Evolutionary conservation across 108 stramenopile genomes (phyloP).

Genomic region (Cyclotella distinguenda): DNA sequence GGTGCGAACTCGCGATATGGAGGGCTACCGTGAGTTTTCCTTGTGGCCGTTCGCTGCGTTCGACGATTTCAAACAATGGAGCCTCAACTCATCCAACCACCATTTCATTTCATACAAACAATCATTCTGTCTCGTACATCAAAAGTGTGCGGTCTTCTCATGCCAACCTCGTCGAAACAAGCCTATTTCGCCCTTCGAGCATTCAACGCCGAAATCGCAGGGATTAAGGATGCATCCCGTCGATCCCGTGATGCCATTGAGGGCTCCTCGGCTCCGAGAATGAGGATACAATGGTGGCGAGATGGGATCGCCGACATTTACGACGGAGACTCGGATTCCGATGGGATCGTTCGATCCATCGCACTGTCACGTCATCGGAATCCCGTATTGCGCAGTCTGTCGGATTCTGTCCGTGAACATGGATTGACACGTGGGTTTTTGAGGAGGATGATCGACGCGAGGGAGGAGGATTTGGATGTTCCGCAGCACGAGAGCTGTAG

Average conservation of each 20-base stretch:
- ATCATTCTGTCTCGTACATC: neutral
- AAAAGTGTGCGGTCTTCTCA: constrained; percentile 70
- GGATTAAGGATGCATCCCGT: constrained; percentile 60
- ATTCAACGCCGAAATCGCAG: constrained; percentile 81
- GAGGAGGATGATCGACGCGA: constrained; percentile 67
- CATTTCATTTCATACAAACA: neutral
- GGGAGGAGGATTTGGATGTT: constrained; percentile 66
- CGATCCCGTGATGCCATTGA: constrained; percentile 14
- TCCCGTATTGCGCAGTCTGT: constrained; percentile 65
- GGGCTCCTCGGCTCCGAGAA: constrained; percentile 45
- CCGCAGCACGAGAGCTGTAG: constrained; percentile 51
- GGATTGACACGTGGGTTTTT: constrained; percentile 70
- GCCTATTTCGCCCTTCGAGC: constrained; percentile 77
- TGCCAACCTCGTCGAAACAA: constrained; percentile 58
- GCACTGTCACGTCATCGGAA: constrained; percentile 54
- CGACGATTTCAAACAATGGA: neutral
- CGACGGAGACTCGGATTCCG: constrained; percentile 7
- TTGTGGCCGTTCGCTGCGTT: neutral
- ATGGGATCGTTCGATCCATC: constrained; percentile 19
- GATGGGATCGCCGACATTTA: constrained; percentile 68
- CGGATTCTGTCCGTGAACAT: constrained; percentile 51
- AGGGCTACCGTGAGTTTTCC: constrained; percentile 60
- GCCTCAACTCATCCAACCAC: neutral
- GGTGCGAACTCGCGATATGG: constrained; percentile 71
- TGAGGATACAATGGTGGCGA: constrained; percentile 80